Evolutionary conservation across 306 rosid genomes (phyloP), one percentile per base, ranked within the genome.

Genomic region (Citrullus mucosospermus): DNA sequence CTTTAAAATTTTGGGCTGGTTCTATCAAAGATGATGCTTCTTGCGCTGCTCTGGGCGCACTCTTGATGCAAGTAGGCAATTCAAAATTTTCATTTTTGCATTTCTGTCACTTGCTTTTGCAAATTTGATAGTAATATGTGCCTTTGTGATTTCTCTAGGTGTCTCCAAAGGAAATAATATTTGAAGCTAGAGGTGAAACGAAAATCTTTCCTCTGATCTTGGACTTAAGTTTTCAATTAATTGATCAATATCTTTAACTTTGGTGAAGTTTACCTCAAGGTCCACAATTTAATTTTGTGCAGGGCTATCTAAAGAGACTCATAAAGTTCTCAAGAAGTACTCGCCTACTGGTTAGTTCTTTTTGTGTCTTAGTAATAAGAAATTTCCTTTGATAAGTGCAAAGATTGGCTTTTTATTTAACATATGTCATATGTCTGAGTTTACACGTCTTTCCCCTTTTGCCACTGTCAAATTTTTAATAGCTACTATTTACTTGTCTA

Each of bases 81-180:
- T 50, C 38, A 72, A 60, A 54, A 48, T 82, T 83, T 83, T 56
- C 54, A 41, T 70, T 80, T 75, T 18, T 69, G 59, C 70, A 8
- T 28, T 56, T 44, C 3, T 78, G 44, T 30, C 30, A 30, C 30
- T 13, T 25, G 30, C 5, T 78, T 59, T 20, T 59, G 41, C 77
- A 60, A 61, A 17, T 16, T 4, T 44, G 59, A 17, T 22, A 16
- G 15, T 44, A 44, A 78, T 57, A 59, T 28, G 71, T 85, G 81
- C 73, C 9, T 81, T 67, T 80, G 78, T 75, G 62, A 77, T 85
- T 81, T 75, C n/a, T 81, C 59, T 80, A 95, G 99, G 99, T 95
- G 82, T 91, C 97, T 46, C 99, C 99, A 28, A 95, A 87, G 87
- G 97, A 95, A 87, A 85, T 92, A 83, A 73, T 91, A 75, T 92